Evolutionary conservation across 768 basidiomycete species (phyloP), one percentile per base, ranked within the genome.

Genomic region (Mycena indigotica): DNA sequence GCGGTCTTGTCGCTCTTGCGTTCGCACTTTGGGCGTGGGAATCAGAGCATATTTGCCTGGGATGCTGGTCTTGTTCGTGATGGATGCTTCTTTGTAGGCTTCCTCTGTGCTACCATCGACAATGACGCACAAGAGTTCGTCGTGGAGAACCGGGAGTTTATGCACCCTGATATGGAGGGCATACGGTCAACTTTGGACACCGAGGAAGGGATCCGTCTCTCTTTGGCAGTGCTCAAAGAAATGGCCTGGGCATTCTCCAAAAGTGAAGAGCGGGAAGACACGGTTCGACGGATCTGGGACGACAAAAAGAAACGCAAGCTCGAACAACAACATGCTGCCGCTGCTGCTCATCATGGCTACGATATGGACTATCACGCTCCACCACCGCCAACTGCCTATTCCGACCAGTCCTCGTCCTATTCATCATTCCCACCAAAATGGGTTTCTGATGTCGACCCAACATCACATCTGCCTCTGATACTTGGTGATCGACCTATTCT

Each of bases 21-120:
- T 58, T 72, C 73, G 5, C 82, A 86, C 63, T 66, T 84, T 21
- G 68, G 72, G 2, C 75, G 72, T 21, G 65, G 63, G 35, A 66
- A 65, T 17, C 64, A 70, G 21, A 77, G 78, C 13, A 83, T 96
- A 63, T 93, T 97, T 67, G 80, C 80, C 64, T 95, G 88, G 79
- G 95, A 98, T 68, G 84, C 93, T 1, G 88, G 89, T 19, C 79
- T 95, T 3, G 85, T 95, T 52, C 84, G 91, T 19, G 94, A 96
- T 65, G 95, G 95, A 3, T 92, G 89, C 66, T 96, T 89, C 79
- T 95, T 89, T 65, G 91, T 91, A 3, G 93, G 86, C 2, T 83
- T 88, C 60, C 74, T 94, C 35, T 80, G 92, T 5, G 90, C 89
- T 0, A 85, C 82, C 16, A 75, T 83, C 4, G 85, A 87, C 17